phyloP scores from a whole-genome alignment of 176 grass and related monocot genomes.

The Carex cristatella region DNA sequence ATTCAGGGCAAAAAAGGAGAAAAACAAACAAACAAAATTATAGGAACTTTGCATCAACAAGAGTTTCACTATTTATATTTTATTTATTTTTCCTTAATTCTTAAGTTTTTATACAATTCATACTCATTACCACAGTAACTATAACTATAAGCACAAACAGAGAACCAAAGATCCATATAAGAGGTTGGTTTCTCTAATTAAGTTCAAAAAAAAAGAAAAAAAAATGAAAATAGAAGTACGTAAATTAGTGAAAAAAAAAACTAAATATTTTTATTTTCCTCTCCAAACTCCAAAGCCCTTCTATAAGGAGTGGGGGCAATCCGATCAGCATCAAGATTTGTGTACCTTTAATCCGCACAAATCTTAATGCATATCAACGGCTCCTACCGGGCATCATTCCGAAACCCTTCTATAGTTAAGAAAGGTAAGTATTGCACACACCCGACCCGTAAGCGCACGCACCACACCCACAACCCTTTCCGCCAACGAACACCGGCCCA shows the following conservation, averaged over 20 bases:
- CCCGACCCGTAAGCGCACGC: not conserved
- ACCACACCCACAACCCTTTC: slow-evolving; percentile 8
- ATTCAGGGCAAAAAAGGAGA: too few relatives aligned
- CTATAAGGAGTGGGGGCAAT: too few relatives aligned
- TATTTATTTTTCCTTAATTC: not conserved
- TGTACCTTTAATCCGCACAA: too few relatives aligned
- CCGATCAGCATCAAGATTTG: too few relatives aligned
- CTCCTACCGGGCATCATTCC: too few relatives aligned
- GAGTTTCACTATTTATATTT: not conserved
- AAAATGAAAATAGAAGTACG: not conserved
- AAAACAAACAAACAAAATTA: not conserved
- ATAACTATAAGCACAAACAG: not conserved
- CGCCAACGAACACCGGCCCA: slow-evolving; percentile 11
- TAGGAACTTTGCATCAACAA: not conserved
- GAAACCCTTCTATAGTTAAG: not conserved
- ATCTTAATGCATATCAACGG: too few relatives aligned
- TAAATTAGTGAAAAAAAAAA: not conserved
- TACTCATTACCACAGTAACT: not conserved
- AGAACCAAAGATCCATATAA: not conserved
- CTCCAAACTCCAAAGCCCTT: not conserved
- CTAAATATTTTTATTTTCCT: not conserved
- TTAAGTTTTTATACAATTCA: not conserved
- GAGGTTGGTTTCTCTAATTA: not conserved
- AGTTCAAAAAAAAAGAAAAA: not conserved
- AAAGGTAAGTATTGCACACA: slow-evolving; percentile 21